A percentile compares a stretch with the other conserved stretches of the same genome.
phyloP scores from a whole-genome alignment of 306 rosid species.

The Acacia confusa region DNA sequence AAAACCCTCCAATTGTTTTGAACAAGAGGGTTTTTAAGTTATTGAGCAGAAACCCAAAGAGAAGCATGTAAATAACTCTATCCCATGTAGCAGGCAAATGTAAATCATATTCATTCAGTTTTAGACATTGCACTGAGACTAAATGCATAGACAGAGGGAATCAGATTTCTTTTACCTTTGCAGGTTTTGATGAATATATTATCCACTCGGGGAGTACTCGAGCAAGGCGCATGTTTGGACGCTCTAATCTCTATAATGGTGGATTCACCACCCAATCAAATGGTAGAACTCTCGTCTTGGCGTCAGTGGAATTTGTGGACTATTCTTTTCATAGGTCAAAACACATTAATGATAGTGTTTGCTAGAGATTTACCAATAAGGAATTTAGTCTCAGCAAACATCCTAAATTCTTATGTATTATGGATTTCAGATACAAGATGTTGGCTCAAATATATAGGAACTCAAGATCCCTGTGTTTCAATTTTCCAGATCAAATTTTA shows the following conservation, averaged over 20 bases:
- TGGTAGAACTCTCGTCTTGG: conserved; percentile 48
- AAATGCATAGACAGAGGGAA: background rate
- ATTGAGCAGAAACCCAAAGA: background rate
- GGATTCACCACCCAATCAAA: conserved; percentile 88
- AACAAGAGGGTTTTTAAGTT: background rate
- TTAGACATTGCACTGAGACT: background rate
- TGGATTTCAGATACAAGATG: background rate
- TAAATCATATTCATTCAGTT: conserved; percentile 12
- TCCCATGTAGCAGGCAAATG: background rate
- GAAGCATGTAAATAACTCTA: conserved; percentile 5
- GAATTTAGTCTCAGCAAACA: background rate
- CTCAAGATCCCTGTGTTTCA: background rate
- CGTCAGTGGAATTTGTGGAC: background rate
- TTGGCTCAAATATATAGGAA: background rate
- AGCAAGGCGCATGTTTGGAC: conserved; percentile 90
- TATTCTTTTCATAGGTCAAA: background rate
- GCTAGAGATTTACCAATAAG: background rate
- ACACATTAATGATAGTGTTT: background rate
- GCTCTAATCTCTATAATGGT: conserved; percentile 85
- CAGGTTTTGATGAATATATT: conserved; percentile 86
- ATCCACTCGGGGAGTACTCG: conserved; percentile 74
- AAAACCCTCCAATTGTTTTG: background rate
- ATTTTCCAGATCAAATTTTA: background rate
- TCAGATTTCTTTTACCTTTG: conserved; percentile 26
- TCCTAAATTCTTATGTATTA: background rate